Evolutionary conservation across 139 green algal genomes (phyloP).

Genomic region (Haematococcus lacustris): DNA sequence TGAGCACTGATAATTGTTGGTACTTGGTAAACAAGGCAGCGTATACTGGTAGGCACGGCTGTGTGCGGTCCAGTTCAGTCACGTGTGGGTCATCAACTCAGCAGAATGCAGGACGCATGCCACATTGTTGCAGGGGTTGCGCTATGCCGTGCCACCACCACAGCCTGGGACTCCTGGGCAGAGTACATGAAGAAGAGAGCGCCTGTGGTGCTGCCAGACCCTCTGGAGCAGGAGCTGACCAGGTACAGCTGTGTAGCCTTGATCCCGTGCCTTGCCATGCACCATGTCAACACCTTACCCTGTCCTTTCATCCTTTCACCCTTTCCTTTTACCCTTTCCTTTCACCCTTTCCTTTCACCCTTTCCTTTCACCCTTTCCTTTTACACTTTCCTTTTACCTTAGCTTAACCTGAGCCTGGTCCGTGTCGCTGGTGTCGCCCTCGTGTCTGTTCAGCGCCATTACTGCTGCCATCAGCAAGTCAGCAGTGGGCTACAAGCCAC

Average conservation of each 20-base stretch:
- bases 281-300: neutral
- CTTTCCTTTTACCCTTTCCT: neutral
- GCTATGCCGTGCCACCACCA: no score
- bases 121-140: no score
- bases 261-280: neutral
- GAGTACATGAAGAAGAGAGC: neutral
- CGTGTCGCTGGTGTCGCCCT: neutral
- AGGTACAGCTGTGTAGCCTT: neutral
- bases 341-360: neutral
- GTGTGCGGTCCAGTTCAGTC: no score
- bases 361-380: neutral
- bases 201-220: neutral
- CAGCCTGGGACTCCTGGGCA: constrained; percentile 7
- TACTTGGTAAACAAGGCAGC: no score
- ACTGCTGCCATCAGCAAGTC: constrained; percentile 4
- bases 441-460: constrained; percentile 2
- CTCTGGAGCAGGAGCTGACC: neutral
- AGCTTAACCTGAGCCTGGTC: neutral
- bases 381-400: neutral
- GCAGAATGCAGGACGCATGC: no score
- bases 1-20: no score
- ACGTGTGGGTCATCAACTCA: no score
- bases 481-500: constrained; percentile 2
- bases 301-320: neutral
- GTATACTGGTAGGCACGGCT: no score